A percentile compares a stretch with the other conserved stretches of the same genome.
Conservation (phyloP, 345 rosid genomes). For the Aquilaria malaccensis region DNA sequence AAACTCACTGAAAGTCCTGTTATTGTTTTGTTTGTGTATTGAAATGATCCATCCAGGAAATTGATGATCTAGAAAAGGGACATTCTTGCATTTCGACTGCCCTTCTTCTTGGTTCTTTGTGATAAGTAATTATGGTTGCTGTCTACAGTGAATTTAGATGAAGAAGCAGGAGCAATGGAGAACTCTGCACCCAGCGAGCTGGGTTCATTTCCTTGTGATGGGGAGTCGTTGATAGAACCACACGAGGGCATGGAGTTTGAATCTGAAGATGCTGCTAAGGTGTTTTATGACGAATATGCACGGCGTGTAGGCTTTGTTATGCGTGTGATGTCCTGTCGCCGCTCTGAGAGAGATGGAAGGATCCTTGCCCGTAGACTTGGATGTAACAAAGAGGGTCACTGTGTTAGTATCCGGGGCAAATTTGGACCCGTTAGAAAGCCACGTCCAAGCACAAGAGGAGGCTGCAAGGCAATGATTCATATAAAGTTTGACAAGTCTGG, state of each 20-base stretch:
- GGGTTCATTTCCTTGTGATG: slow-evolving; percentile 22
- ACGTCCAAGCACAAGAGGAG: slow-evolving; percentile 74
- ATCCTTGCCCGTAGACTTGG: slow-evolving; percentile 86
- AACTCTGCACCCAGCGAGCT: slow-evolving; percentile 28
- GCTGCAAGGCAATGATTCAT: slow-evolving; percentile 91
- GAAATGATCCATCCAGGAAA: too few relatives aligned
- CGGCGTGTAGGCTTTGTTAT: slow-evolving; percentile 74
- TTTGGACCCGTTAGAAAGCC: slow-evolving; percentile 66
- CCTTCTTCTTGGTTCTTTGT: background rate
- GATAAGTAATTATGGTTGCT: slow-evolving; percentile 6
- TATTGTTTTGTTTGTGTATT: too few relatives aligned
- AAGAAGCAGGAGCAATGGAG: slow-evolving; percentile 29
- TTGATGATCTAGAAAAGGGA: too few relatives aligned
- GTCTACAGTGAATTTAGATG: slow-evolving; percentile 49
- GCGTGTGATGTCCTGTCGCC: slow-evolving; percentile 95
- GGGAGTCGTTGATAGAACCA: slow-evolving; percentile 46
- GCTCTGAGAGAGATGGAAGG: slow-evolving; percentile 88
- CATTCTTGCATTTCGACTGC: too few relatives aligned
- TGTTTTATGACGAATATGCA: slow-evolving; percentile 82
- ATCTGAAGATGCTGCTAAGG: slow-evolving; percentile 81
- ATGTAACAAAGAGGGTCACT: slow-evolving; percentile 88
- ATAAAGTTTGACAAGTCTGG: slow-evolving; percentile 67
- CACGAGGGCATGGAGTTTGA: slow-evolving; percentile 79
- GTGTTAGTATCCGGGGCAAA: slow-evolving; percentile 74
- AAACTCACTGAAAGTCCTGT: too few relatives aligned